These are phyloP conservation scores for Microstegium vimineum DNA, from an alignment of 176 grass and related monocot species.

Conservation along the genomic window DNA sequence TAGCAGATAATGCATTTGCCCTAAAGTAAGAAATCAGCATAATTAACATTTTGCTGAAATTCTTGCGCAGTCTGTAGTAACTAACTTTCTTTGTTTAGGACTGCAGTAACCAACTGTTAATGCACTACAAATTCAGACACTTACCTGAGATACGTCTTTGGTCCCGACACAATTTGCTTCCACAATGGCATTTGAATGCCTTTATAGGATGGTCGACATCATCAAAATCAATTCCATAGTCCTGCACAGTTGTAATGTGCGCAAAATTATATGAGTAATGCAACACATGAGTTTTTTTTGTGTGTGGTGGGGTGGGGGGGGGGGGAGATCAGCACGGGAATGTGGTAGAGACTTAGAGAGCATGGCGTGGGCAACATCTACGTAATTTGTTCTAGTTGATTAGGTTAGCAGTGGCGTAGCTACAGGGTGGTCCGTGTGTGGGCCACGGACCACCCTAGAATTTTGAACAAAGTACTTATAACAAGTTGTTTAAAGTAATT, in stretches of 20 bases:
- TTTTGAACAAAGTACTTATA: too few species aligned
- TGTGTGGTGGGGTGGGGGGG: too few species aligned
- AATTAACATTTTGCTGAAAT: neutral
- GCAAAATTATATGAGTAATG: neutral
- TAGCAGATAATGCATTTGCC: neutral
- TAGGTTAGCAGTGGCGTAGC: too few species aligned
- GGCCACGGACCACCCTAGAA: too few species aligned
- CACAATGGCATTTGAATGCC: conserved; percentile 70
- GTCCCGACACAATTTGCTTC: conserved; percentile 61
- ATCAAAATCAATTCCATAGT: conserved; percentile 85
- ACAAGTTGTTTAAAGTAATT: too few species aligned
- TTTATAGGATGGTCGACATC: conserved; percentile 76
- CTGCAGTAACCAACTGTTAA: neutral
- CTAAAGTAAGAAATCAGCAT: neutral
- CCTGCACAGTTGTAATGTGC: conserved; percentile 36
- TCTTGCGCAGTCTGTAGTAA: neutral
- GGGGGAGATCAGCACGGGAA: neutral
- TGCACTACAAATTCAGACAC: conserved; percentile 21
- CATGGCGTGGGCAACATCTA: neutral
- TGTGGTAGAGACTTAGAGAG: neutral
- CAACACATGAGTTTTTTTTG: too few species aligned
- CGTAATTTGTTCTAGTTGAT: neutral
- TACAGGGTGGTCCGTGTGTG: too few species aligned
- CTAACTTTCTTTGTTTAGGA: neutral
- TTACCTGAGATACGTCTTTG: conserved; percentile 43